Evolutionary conservation across 2,329 filamentous ascomycete genomes (phyloP).

Genomic region (Aspergillus thermomutatus): DNA sequence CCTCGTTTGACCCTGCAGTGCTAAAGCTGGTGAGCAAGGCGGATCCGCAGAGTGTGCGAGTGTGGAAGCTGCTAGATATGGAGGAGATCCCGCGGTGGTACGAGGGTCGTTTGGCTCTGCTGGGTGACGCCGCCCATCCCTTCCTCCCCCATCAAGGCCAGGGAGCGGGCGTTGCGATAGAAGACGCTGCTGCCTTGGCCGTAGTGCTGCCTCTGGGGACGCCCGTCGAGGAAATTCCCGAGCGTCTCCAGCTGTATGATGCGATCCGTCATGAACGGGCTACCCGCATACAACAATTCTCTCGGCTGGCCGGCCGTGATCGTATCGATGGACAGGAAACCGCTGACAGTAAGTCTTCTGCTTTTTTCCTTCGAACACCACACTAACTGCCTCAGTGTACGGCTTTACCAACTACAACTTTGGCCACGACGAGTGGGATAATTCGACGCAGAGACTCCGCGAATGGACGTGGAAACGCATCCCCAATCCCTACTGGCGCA

Average conservation of each 20-base stretch:
- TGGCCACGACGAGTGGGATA: slow-evolving; percentile 57
- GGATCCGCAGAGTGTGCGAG: slow-evolving; percentile 44
- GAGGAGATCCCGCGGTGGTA: slow-evolving; percentile 53
- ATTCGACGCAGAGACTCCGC: slow-evolving; percentile 49
- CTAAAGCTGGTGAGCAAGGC: slow-evolving; percentile 31
- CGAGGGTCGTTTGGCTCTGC: slow-evolving; percentile 50
- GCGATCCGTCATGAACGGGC: slow-evolving; percentile 55
- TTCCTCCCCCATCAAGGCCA: slow-evolving; percentile 62
- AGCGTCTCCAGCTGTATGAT: slow-evolving; percentile 57
- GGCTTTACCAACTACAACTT: slow-evolving; percentile 51
- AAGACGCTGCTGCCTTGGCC: slow-evolving; percentile 59
- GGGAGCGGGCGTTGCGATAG: slow-evolving; percentile 60
- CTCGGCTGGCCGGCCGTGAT: slow-evolving; percentile 47
- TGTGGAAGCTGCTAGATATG: slow-evolving; percentile 61
- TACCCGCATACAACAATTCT: slow-evolving; percentile 50
- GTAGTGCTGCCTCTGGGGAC: slow-evolving; percentile 52
- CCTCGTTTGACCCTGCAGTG: slow-evolving; percentile 40
- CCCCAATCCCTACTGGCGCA: slow-evolving; percentile 40
- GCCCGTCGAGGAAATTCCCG: slow-evolving; percentile 44
- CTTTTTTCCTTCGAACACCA: background rate
- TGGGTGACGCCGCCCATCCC: slow-evolving; percentile 66
- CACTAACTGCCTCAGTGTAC: slow-evolving; percentile 25
- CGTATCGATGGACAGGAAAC: background rate
- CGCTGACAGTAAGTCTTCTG: background rate
- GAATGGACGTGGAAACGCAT: slow-evolving; percentile 45